Evolutionary conservation across 108 stramenopile genomes (phyloP).

Genomic region (Skeletonema costatum): DNA sequence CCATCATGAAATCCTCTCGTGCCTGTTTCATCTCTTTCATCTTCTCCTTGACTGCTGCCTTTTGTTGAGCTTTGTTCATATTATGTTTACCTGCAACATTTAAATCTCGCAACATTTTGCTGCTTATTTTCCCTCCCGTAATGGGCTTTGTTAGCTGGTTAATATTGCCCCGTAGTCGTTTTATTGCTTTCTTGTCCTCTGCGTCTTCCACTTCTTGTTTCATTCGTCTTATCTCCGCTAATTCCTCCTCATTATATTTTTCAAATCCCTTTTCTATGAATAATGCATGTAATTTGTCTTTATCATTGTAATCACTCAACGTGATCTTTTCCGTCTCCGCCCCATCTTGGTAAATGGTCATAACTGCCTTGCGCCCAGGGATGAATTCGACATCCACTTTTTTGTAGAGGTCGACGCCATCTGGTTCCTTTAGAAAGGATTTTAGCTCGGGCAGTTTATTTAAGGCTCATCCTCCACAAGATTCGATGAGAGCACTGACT

Average conservation of each 20-base stretch:
- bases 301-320: conserved; percentile 39
- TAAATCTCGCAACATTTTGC: conserved; percentile 8
- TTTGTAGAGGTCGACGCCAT: conserved; percentile 55
- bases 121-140: neutral
- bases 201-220: conserved; percentile 1
- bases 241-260: conserved; percentile 34
- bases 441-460: conserved; percentile 58
- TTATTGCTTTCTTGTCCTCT: neutral
- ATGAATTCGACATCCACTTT: conserved; percentile 61
- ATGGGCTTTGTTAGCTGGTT: neutral
- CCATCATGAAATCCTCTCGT: conserved; percentile 39
- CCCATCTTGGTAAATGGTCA: conserved; percentile 55
- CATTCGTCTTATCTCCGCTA: conserved; percentile 2
- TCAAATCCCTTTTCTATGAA: conserved; percentile 35
- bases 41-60: conserved; percentile 4
- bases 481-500: conserved; percentile 52
- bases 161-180: neutral
- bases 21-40: conserved; percentile 22
- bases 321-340: conserved; percentile 32
- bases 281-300: conserved; percentile 34
- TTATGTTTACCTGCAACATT: neutral
- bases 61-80: neutral
- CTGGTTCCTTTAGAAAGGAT: conserved; percentile 54
- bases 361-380: conserved; percentile 44
- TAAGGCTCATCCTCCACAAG: conserved; percentile 63